Base-by-base conservation (phyloP, 2,329 filamentous ascomycete genomes). In the Colletotrichum trifolii region DNA sequence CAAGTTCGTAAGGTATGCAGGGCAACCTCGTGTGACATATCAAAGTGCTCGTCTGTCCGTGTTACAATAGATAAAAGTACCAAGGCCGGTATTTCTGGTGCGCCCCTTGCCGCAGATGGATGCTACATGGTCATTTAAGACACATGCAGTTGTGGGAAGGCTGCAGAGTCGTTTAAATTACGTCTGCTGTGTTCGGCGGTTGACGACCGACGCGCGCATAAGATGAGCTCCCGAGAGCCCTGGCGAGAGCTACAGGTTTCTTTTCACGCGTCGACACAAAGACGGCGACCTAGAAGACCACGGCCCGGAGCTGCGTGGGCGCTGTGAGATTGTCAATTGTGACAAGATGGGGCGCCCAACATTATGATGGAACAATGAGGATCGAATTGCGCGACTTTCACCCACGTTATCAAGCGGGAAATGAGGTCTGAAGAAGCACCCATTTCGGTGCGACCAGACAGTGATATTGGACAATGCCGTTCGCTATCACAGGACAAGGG, bases 241-340 rank as follows among this genome's bases (percentile, higher is more conserved):
- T 25, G 25, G 25, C 25, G 25, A 25, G 25, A 38, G 34, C 25
- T 15, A 54, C 17, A 25, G 25, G 4, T 25, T 25, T 5, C 25
- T 25, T 25, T 25, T 25, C 25, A 25, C 25, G 25, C 25, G 25
- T 25, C 25, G 25, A 25, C 25, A 25, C 25, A 25, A 25, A 25
- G 25, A 25, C 25, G 25, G 25, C 25, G 0, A 17, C 17, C 17
- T 25, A 25, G 25, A 5, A 25, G 25, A 25, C 25, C 25, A 25
- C 3, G 3, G 25, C 25, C 25, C 25, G 25, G 25, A 25, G 25
- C 25, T 25, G 25, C 25, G 25, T 4, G 25, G 25, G 25, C 25
- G 4, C 25, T 25, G 25, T 25, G 63, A 65, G 63, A 65, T 49
- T 65, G 48, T 65, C 58, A 56, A 45, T 35, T 65, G 63, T 52